Evolutionary conservation across 495 filamentous ascomycete genomes (phyloP).

Genomic region (Lasiosphaeria miniovina): DNA sequence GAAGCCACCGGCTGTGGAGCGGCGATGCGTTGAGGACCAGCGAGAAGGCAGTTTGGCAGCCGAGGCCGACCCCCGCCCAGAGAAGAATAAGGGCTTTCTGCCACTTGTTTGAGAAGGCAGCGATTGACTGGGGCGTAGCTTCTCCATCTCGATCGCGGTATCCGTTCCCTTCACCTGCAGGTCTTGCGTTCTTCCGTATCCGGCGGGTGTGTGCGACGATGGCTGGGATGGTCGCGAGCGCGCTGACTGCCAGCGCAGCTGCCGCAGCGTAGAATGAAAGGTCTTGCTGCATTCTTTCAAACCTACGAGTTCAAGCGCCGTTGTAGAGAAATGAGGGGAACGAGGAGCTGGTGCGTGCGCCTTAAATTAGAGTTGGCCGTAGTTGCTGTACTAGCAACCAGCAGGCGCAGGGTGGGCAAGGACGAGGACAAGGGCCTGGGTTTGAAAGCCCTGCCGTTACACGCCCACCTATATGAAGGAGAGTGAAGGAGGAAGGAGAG

Average conservation of each 20-base stretch:
- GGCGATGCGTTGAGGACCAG: constrained; percentile 31
- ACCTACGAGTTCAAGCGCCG: too few relatives aligned
- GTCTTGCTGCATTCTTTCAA: neutral
- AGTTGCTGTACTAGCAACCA: too few relatives aligned
- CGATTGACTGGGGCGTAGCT: constrained; percentile 50
- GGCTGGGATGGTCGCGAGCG: constrained; percentile 27
- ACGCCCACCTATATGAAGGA: too few relatives aligned
- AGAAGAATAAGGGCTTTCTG: constrained; percentile 42
- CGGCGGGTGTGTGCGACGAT: constrained; percentile 18
- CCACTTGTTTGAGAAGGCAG: constrained; percentile 42
- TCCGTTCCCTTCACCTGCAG: constrained; percentile 21
- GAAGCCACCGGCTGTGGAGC: constrained; percentile 14
- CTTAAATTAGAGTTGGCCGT: too few relatives aligned
- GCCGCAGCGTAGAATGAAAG: constrained; percentile 12
- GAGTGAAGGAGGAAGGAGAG: too few relatives aligned
- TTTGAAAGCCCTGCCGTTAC: too few relatives aligned
- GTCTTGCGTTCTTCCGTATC: constrained; percentile 23
- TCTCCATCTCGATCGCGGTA: constrained; percentile 60
- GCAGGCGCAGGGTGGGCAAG: too few relatives aligned
- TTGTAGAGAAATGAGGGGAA: too few relatives aligned
- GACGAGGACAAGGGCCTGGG: too few relatives aligned
- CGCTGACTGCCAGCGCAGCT: constrained; percentile 24
- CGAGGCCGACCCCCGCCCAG: constrained; percentile 42
- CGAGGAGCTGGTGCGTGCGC: too few relatives aligned
- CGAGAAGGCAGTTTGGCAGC: constrained; percentile 38